Base-by-base conservation (phyloP, 805 yeast genomes). In the Metahyphopichia silvanorum region DNA sequence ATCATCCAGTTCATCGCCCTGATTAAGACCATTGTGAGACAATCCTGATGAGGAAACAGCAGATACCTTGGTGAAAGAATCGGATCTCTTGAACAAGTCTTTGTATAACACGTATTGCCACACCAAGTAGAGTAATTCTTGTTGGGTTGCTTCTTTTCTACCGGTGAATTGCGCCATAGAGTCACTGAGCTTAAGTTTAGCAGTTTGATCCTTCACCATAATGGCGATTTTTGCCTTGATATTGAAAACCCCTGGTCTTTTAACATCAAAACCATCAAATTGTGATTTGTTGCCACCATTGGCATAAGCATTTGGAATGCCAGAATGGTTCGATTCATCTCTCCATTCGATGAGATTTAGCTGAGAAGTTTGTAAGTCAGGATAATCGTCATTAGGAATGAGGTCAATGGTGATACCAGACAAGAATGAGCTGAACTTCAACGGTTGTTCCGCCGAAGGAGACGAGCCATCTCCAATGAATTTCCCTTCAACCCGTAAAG, bases 241-340 rank as follows among this genome's bases (percentile, higher is more conserved):
- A 38, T 60, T 57, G 42, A 54, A 63, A 8, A 63, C 50, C 2
- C 98, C 98, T 12, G 73, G 65, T 48, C 98, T 77, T 49, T 83
- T 83, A 35, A 93, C 76, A 52, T 89, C 97, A 35, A 93, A 61
- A 1, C 95, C 97, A 57, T 93, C 98, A 54, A 91, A 91, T 31
- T 47, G 55, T 21, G 44, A 34, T 31, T 43, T 51, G 33, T 46
- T 29, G 14, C 45, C 33, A 20, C 40, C 39, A 23, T 48, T 47
- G 11, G 37, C 40, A 20, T 23, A 32, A 12, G 29, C 33, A 15
- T 27, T 29, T 2, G 43, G 33, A 19, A 32, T 32, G 21, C 34
- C 26, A 16, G 41, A 39, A 13, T 49, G 41, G 21, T 53, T 56
- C 9, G 58, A 43, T 37, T 79, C 82, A 44, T 82, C 89, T 57